These are phyloP conservation scores for Aquilaria yunnanensis DNA, from an alignment of 345 rosid genomes.

Conservation along the genomic window DNA sequence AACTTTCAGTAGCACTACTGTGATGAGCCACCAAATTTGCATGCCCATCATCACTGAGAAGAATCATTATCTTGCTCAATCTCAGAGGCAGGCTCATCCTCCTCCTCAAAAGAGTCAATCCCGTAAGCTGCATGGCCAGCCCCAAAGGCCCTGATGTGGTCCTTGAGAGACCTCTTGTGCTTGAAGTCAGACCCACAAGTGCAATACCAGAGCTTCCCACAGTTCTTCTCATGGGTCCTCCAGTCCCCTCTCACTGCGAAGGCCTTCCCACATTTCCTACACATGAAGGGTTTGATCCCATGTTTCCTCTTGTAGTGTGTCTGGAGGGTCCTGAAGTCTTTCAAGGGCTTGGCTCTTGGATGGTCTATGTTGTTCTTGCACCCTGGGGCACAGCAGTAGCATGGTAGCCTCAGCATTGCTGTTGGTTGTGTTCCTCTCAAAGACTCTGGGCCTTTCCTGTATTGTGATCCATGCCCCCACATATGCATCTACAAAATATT, in stretches of 20 bases:
- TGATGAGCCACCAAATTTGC: neutral
- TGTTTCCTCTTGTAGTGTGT: constrained; percentile 98
- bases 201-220: constrained; percentile 97
- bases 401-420: constrained; percentile 88
- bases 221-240: constrained; percentile 99
- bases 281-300: constrained; percentile 88
- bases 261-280: constrained; percentile 89
- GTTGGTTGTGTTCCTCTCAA: constrained; percentile 94
- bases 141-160: constrained; percentile 88
- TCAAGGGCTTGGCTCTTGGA: constrained; percentile 82
- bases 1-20: no score
- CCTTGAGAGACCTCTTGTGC: constrained; percentile 94
- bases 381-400: constrained; percentile 94
- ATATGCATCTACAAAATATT: constrained; percentile 72
- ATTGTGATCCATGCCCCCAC: constrained; percentile 99
- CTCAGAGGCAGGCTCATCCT: constrained; percentile 72
- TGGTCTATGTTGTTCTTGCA: constrained; percentile 95
- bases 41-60: constrained; percentile 17
- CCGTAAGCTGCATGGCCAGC: constrained; percentile 71
- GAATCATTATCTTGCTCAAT: constrained; percentile 54
- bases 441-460: constrained; percentile 93
- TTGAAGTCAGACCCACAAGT: constrained; percentile 93
- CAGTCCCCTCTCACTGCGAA: constrained; percentile 97
- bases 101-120: constrained; percentile 55
- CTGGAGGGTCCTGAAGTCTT: constrained; percentile 97